phyloP scores from a whole-genome alignment of 2,329 filamentous ascomycete genomes.

The Teratosphaeria gauchensis region DNA sequence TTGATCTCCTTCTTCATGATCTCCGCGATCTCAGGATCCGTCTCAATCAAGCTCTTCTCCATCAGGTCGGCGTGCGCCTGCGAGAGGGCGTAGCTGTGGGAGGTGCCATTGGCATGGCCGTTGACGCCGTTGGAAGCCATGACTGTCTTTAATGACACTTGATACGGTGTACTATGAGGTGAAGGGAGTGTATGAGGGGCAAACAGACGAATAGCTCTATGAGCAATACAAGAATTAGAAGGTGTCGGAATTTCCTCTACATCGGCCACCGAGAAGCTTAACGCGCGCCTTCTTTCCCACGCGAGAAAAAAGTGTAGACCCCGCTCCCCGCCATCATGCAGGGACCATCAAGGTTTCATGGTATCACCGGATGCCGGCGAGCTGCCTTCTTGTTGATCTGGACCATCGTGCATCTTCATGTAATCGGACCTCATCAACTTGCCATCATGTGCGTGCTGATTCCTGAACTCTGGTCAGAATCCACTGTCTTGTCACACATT shows the following conservation, averaged over 20 bases:
- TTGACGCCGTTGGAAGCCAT: slow-evolving; percentile 5
- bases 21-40: slow-evolving; percentile 85
- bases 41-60: slow-evolving; percentile 85
- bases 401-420: neutral
- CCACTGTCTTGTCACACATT: neutral
- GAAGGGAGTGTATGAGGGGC: neutral
- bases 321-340: neutral
- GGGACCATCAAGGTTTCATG: neutral
- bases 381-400: neutral
- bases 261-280: neutral
- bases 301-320: neutral
- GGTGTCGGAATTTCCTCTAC: neutral
- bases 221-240: neutral
- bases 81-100: slow-evolving; percentile 50
- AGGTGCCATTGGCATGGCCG: slow-evolving; percentile 16
- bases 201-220: neutral
- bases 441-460: neutral
- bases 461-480: neutral
- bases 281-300: neutral
- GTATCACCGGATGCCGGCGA: neutral
- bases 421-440: neutral
- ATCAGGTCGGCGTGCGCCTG: slow-evolving; percentile 68
- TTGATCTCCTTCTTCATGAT: slow-evolving; percentile 97
- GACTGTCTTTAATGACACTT: neutral
- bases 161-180: neutral